phyloP scores from a whole-genome alignment of 306 rosid species.

The Cajanus cajan region DNA sequence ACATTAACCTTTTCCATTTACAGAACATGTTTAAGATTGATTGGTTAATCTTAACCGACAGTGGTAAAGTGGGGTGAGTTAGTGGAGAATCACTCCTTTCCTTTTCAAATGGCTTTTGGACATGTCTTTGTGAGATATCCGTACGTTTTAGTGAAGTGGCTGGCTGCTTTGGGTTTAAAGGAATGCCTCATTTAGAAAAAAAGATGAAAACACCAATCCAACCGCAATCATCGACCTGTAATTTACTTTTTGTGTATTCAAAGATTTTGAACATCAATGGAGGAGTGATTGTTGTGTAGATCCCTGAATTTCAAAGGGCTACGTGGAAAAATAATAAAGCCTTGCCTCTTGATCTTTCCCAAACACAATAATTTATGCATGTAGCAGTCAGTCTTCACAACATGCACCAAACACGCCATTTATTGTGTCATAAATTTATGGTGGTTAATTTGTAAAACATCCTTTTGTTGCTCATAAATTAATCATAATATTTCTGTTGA shows the following conservation, averaged over 20 bases:
- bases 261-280: too few relatives aligned
- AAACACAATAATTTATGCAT: constrained; percentile 41
- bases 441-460: constrained; percentile 8
- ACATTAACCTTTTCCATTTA: background rate
- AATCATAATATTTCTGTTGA: constrained; percentile 10
- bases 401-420: constrained; percentile 32
- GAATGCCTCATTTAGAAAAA: background rate
- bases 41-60: constrained; percentile 47
- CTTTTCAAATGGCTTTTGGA: constrained; percentile 47
- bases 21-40: constrained; percentile 1
- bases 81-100: constrained; percentile 56
- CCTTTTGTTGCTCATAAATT: constrained; percentile 5
- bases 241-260: background rate
- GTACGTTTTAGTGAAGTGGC: constrained; percentile 40
- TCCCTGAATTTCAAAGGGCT: constrained; percentile 26
- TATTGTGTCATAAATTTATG: constrained; percentile 8
- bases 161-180: constrained; percentile 20
- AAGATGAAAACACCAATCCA: background rate
- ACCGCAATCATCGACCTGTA: background rate
- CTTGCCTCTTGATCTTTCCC: background rate
- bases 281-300: background rate
- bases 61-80: constrained; percentile 9
- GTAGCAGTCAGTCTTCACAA: constrained; percentile 22
- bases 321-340: background rate
- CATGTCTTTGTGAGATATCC: constrained; percentile 36